Evolutionary conservation across 805 yeast species (phyloP), one percentile per base, ranked within the genome.

Genomic region (Yarrowia bubula): DNA sequence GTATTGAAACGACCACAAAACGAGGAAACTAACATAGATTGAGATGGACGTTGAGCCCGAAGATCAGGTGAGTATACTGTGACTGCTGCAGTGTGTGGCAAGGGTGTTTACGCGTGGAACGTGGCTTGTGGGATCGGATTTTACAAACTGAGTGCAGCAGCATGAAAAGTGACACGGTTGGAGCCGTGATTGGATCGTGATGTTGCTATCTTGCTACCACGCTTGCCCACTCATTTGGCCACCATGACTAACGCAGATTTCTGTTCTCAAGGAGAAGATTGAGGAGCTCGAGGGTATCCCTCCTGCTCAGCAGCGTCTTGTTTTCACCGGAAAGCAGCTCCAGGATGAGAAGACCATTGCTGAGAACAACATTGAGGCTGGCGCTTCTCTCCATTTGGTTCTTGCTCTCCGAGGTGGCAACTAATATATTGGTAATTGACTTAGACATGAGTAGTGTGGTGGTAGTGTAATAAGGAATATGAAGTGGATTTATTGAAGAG

Each of bases 201-300:
- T 22, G 28, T 22, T 22, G 28, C 28, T 22, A 22, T 5, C 28
- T 5, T 22, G 5, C 28, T 22, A 22, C 28, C 28, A 22, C 5
- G 28, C 28, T 22, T 22, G 28, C 28, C 28, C 28, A 22, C 28
- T 5, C 28, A 22, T 22, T 22, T 22, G 28, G 28, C 28, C 28
- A 22, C 15, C 43, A 15, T 9, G n/a, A 48, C 61, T 55, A 55
- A 55, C 47, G 8, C 74, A 74, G 68, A 81, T 90, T 66, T 82
- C 85, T 67, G 84, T 88, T 57, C 86, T 93, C 76, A 93, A 93
- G 76, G 98, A 93, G 74, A 84, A 88, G 74, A 85, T 93, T 79
- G 98, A 95, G 75, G 97, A 93, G 73, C 90, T 90, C 71, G 98
- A 93, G 75, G 99, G 98, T 1, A 93, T 93, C 65, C 97, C 98